Conservation (phyloP, 169 alveolate genomes). For the Plasmodium vinckei region DNA sequence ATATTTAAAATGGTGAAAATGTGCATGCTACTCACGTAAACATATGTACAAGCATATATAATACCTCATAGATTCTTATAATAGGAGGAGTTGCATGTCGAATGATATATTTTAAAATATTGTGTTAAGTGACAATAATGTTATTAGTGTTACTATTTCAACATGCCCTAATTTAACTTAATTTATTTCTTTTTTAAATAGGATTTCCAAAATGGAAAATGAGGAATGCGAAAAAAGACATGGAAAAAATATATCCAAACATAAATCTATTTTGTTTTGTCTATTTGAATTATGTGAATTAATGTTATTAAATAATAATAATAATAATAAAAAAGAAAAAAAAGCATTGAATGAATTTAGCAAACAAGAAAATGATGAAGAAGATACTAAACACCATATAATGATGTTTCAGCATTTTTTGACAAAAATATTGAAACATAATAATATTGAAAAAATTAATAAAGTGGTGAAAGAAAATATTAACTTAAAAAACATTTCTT, state of each 20-base stretch:
- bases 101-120: too few species aligned
- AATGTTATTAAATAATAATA: constrained; percentile 28
- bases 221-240: constrained; percentile 34
- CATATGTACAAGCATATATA: constrained; percentile 1
- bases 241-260: constrained; percentile 41
- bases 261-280: constrained; percentile 57
- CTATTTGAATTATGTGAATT: constrained; percentile 63
- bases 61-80: too few species aligned
- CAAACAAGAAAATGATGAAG: constrained; percentile 40
- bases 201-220: constrained; percentile 36
- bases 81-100: too few species aligned
- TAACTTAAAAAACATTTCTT: constrained; percentile 36
- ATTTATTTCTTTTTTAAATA: constrained; percentile 9
- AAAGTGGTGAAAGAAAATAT: constrained; percentile 48
- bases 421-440: constrained; percentile 38
- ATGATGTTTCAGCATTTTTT: constrained; percentile 32
- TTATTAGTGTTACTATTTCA: background rate
- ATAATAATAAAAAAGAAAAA: constrained; percentile 35
- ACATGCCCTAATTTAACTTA: constrained; percentile 2
- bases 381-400: constrained; percentile 43
- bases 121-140: too few species aligned
- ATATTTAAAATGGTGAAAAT: background rate
- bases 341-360: constrained; percentile 24
- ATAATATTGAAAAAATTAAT: constrained; percentile 37
- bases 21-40: background rate